Evolutionary conservation across 2,329 filamentous ascomycete species (phyloP).

Genomic region (Aureobasidium uvarum): DNA sequence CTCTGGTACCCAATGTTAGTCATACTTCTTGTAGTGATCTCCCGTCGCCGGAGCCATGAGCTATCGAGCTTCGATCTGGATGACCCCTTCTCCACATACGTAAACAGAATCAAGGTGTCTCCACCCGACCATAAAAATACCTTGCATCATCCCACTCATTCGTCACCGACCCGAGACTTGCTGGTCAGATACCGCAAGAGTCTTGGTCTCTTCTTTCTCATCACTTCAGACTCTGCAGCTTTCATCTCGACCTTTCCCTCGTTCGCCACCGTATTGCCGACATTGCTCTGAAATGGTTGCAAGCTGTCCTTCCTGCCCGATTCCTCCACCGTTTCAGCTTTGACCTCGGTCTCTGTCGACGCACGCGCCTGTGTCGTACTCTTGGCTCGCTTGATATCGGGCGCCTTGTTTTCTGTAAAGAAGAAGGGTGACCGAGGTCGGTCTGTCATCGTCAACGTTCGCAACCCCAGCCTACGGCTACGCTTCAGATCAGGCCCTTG

Average conservation of each 20-base stretch:
- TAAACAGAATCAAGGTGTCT: conserved; percentile 21
- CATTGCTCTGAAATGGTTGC: background rate
- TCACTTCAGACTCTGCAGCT: conserved; percentile 35
- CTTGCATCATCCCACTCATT: conserved; percentile 12
- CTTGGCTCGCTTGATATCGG: conserved; percentile 25
- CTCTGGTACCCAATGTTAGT: conserved; percentile 12
- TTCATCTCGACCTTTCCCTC: conserved; percentile 34
- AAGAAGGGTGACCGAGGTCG: conserved; percentile 29
- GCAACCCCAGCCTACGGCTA: conserved; percentile 25
- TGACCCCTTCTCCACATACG: conserved; percentile 23
- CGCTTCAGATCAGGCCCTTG: conserved; percentile 27
- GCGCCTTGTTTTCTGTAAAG: conserved; percentile 25
- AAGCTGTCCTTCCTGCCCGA: conserved; percentile 17
- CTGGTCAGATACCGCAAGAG: conserved; percentile 21
- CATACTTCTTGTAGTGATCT: background rate
- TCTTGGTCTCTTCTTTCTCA: conserved; percentile 38
- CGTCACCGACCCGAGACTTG: conserved; percentile 23
- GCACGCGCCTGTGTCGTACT: conserved; percentile 18
- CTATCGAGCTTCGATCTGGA: conserved; percentile 7
- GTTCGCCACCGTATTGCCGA: conserved; percentile 1
- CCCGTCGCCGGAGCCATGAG: background rate
- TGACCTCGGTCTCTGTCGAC: conserved; percentile 3
- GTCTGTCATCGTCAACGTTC: conserved; percentile 28
- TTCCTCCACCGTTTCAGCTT: conserved; percentile 9
- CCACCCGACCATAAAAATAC: conserved; percentile 17